Evolutionary conservation across 495 filamentous ascomycete species (phyloP).

Genomic region (Penicillium coffeae): DNA sequence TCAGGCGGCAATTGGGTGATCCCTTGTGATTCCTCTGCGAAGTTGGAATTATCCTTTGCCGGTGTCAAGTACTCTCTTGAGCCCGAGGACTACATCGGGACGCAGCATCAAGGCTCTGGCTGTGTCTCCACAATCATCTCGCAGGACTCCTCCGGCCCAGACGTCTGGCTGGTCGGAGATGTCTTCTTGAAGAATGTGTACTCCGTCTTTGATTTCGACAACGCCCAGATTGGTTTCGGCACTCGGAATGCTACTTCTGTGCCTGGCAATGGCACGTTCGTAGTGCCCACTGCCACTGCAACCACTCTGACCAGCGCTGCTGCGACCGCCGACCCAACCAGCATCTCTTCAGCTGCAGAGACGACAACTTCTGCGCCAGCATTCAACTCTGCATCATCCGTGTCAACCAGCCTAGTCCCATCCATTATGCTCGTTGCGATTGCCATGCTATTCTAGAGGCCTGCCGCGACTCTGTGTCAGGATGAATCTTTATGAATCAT

Average conservation of each 20-base stretch:
- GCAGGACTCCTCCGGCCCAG: constrained; percentile 41
- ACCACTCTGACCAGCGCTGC: constrained; percentile 8
- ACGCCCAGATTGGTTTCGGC: constrained; percentile 39
- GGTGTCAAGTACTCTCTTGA: constrained; percentile 60
- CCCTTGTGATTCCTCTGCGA: constrained; percentile 62
- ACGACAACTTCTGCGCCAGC: background rate
- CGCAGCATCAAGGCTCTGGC: constrained; percentile 27
- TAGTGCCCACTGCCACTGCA: constrained; percentile 7
- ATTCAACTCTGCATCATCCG: constrained; percentile 2
- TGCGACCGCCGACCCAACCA: background rate
- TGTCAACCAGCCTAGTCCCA: constrained; percentile 1
- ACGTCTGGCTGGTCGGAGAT: constrained; percentile 75
- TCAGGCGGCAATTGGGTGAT: constrained; percentile 58
- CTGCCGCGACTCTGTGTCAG: background rate
- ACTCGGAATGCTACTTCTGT: constrained; percentile 10
- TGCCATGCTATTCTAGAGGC: background rate
- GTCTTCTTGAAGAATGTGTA: constrained; percentile 91
- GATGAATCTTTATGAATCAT: background rate
- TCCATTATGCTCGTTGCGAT: constrained; percentile 1
- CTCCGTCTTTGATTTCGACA: constrained; percentile 70
- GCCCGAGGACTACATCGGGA: constrained; percentile 65
- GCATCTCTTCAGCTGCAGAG: background rate
- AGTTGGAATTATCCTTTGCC: constrained; percentile 51
- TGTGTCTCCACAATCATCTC: constrained; percentile 65
- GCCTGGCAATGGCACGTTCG: constrained; percentile 15